phyloP scores from a whole-genome alignment of 805 yeast species.

The Spathaspora sp. region DNA sequence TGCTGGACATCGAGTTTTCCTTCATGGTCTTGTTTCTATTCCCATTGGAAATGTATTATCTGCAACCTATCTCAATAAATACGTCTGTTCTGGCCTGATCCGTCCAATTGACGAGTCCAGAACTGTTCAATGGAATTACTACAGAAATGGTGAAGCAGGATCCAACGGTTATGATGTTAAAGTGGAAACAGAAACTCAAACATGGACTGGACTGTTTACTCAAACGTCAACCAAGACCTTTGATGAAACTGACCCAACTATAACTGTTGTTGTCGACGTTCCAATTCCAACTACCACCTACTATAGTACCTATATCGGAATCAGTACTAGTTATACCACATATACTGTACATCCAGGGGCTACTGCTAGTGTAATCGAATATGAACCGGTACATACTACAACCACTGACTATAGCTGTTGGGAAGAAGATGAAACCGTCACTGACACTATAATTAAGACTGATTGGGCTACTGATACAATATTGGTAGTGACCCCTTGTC shows the following conservation, averaged over 20 bases:
- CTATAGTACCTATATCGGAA: constrained; percentile 11
- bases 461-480: not conserved
- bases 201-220: constrained; percentile 18
- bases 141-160: constrained; percentile 6
- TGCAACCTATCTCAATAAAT: not conserved
- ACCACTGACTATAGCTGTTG: not conserved
- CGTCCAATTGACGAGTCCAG: constrained; percentile 8
- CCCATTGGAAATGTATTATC: not conserved
- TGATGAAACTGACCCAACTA: constrained; percentile 13
- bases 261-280: constrained; percentile 18
- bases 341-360: constrained; percentile 14
- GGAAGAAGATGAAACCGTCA: not conserved
- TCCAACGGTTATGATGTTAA: constrained; percentile 11
- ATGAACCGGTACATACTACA: constrained; percentile 4
- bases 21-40: constrained; percentile 9
- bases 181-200: constrained; percentile 16
- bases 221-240: constrained; percentile 16
- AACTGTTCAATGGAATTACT: constrained; percentile 9
- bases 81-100: constrained; percentile 6
- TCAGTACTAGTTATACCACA: constrained; percentile 10
- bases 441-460: not conserved
- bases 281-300: constrained; percentile 16
- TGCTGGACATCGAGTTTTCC: constrained; percentile 25
- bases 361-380: constrained; percentile 14
- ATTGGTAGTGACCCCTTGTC: not conserved